Base-by-base conservation (phyloP, 2,329 filamentous ascomycete species). In the Fusarium ramigenum region DNA sequence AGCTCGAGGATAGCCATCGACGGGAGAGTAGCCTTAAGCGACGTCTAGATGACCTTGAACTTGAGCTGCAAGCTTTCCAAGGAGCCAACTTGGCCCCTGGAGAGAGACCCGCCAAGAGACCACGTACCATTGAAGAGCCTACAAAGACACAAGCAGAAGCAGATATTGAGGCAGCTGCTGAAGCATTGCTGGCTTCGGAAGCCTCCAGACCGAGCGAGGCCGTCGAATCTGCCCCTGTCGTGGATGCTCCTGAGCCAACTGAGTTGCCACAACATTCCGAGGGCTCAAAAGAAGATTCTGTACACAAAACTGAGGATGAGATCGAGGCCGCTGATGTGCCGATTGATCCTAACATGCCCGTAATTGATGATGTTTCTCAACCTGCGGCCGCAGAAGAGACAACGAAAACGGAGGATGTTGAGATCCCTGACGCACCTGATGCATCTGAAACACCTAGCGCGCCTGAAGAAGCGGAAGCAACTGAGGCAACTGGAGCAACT, bases 1-100 rank as follows among this genome's bases (percentile, higher is more conserved):
- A 92, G 73, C 86, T 95, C 3, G 93, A 97, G 37, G 93, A 96
- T 58, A 91, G 92, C 52, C 92, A 95, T 77, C 88, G 90, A 58
- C 88, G 94, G 40, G 95, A 97, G 81, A 93, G 94, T 66, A 93
- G 92, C 64, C 87, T 97, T 42, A 97, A 97, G 83, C 89, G 93
- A 57, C 90, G 93, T 57, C 85, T 97, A n/a, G 92, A 93, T 64
- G 93, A 97, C 75, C 85, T 95, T 47, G 93, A 96, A 79, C 86
- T 88, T 42, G 88, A 90, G 79, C 79, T 87, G 3, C 85, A 84
- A 59, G 82, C 77, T 11, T 72, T 71, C 2, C 70, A 74, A 56
- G 74, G 72, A 28, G 66, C 66, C 21, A 59, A 61, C 21, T 60
- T 66, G 28, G 68, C 66, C 12, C 63, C 75, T 18, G 63, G 62